Percentiles rank a stretch among this genome's conserved stretches.
Evolutionary conservation across 169 alveolate species (phyloP).

Genomic region (Plasmodium coatneyi): DNA sequence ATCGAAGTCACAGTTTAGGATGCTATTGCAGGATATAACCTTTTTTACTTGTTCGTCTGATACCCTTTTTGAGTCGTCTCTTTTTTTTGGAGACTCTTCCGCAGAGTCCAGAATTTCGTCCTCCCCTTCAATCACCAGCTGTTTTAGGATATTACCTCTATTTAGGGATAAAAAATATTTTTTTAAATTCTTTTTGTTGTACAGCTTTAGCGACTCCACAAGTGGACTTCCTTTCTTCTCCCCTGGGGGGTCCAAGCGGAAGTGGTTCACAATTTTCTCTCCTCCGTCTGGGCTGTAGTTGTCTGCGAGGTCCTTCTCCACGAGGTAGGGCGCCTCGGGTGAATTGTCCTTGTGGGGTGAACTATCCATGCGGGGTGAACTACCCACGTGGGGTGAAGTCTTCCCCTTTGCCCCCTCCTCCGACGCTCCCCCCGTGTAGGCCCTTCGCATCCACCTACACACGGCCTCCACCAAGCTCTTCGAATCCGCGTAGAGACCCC

Average conservation of each 20-base stretch:
- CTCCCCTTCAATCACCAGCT: slow-evolving; percentile 72
- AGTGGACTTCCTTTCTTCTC: background rate
- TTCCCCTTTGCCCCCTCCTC: background rate
- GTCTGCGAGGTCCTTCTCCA: slow-evolving; percentile 31
- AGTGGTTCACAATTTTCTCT: slow-evolving; percentile 1
- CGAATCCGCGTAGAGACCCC: slow-evolving; percentile 14
- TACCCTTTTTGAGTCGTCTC: background rate
- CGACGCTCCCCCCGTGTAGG: background rate
- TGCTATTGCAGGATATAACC: background rate
- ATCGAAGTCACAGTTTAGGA: slow-evolving; percentile 27
- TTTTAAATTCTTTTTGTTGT: slow-evolving; percentile 54
- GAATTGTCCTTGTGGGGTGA: background rate
- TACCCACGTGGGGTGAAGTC: background rate
- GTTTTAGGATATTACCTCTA: slow-evolving; percentile 65
- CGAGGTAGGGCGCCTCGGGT: background rate
- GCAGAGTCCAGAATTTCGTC: slow-evolving; percentile 6
- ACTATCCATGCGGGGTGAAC: no score
- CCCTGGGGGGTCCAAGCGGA: background rate
- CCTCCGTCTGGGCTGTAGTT: slow-evolving; percentile 14
- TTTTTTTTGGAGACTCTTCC: background rate
- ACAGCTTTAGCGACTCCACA: slow-evolving; percentile 40
- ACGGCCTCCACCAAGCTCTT: slow-evolving; percentile 53
- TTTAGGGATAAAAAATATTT: slow-evolving; percentile 62
- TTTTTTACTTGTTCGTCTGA: background rate
- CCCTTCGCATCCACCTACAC: slow-evolving; percentile 54